Evolutionary conservation across 768 basidiomycete genomes (phyloP), one percentile per base, ranked within the genome.

Genomic region (Pisolithus microcarpus): DNA sequence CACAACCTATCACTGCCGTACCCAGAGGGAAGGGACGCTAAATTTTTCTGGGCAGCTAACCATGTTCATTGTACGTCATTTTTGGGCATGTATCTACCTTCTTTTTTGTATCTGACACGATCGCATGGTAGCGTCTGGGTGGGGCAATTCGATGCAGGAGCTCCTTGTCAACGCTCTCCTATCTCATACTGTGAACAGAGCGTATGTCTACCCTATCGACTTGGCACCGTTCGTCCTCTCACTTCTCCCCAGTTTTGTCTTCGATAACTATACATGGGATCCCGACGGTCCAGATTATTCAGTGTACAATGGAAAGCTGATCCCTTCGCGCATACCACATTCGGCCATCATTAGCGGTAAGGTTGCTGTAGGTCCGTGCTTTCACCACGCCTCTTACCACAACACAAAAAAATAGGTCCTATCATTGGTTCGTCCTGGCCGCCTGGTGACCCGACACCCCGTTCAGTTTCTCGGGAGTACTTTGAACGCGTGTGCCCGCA

Each of bases 91-190:
- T 40, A 7, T 40, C 39, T 40, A 19, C 9, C 3, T 11, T 38
- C 21, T 2, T n/a, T 23, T 23, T 4, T 4, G 30, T 24, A 1
- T 28, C 21, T 23, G 7, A 6, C 4, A 15, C 4, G 15, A 5
- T 51, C 31, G n/a, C 15, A 10, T 52, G 8, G 13, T 43, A 79
- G 79, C 59, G 8, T 70, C 73, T 39, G 83, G 82, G 3, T 84
- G 79, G 79, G 82, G 81, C 2, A 85, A 85, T 49, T 71, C 64
- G 8, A 68, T 83, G 70, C 79, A 84, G 52, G 81, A 82, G 52
- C 72, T 80, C 51, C 48, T 83, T 4, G 56, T 82, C 43, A 74
- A 77, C 44, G 70, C 78, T 0, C 67, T 77, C 40, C 62, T 85
- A 3, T 75, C 80, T 0, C 69, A 75, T 44, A 59, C 65, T 2